Evolutionary conservation across 2,329 filamentous ascomycete genomes (phyloP), one percentile per base, ranked within the genome.

Genomic region (Neopestalotiopsis clavispora): DNA sequence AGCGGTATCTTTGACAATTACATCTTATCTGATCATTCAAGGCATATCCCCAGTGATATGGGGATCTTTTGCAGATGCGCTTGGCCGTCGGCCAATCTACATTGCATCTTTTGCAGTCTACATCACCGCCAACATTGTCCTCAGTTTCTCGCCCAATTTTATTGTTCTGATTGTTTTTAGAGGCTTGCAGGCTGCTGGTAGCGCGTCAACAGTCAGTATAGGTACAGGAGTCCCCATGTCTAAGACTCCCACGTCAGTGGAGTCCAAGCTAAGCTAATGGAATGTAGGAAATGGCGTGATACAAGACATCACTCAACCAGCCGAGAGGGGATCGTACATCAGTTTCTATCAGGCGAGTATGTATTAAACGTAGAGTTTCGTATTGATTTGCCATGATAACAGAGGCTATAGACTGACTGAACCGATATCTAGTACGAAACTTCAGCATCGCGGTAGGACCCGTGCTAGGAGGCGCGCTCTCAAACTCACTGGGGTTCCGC

Each of bases 1-100:
- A 10, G 68, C 73, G 34, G 76, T 84, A 17, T 80, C 78, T 62
- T 73, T 84, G 12, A 84, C 81, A 4, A 79, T 85, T 10, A 84
- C 83, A 0, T 76, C 80, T 2, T 88, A 87, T 71, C 82, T 86
- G 75, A 78, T 87, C 64, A 76, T 86, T 4, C 86, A 87, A 75
- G 86, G 83, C 5, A 74, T 87, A 17, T 81, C 84, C 3, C 85
- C 86, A 0, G 77, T 81, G 4, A 77, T 87, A 65, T 87, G 83
- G 82, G 83, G 82, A 7, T 80, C 84, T 0, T 75, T 87, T 9
- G 84, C 84, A 0, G 85, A 87, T 70, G 77, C 77, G 0, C 70
- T 82, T 5, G 85, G 85, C 0, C 80, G 85, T 3, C 80, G 85
- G 14, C 76, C 79, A 0, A 79, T 83, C n/a, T 85, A 83, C 68